Conservation (phyloP, 176 grass and related monocot species). For the Aegilops longissima region DNA sequence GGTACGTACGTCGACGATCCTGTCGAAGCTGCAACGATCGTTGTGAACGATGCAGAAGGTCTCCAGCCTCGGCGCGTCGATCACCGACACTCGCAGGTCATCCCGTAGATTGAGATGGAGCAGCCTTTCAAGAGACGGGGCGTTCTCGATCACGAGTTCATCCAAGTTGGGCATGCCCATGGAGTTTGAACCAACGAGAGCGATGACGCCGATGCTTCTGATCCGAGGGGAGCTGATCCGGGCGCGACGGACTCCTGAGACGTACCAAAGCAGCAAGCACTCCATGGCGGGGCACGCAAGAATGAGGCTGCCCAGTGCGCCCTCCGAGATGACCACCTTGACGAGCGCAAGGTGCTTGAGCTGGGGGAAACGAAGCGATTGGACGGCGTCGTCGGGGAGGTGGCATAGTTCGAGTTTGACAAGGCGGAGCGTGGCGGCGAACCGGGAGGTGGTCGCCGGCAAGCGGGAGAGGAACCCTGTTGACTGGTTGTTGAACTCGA, state of each 20-base stretch:
- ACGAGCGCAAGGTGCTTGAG: background rate
- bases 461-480: background rate
- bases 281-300: background rate
- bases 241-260: background rate
- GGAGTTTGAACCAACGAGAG: too few species aligned
- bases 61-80: too few species aligned
- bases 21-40: too few species aligned
- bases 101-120: background rate
- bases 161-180: background rate
- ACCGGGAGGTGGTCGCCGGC: constrained; percentile 22
- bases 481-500: background rate
- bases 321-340: background rate
- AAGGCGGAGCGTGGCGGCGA: background rate
- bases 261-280: background rate
- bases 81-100: too few species aligned
- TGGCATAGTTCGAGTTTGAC: background rate
- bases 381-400: background rate
- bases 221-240: background rate
- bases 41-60: too few species aligned
- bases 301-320: background rate
- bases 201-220: background rate
- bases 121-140: background rate
- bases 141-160: background rate
- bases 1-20: too few species aligned
- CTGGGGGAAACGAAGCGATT: background rate